These are phyloP conservation scores for Trichoderma gracile DNA, from an alignment of 2,329 filamentous ascomycete genomes.

Conservation along the genomic window DNA sequence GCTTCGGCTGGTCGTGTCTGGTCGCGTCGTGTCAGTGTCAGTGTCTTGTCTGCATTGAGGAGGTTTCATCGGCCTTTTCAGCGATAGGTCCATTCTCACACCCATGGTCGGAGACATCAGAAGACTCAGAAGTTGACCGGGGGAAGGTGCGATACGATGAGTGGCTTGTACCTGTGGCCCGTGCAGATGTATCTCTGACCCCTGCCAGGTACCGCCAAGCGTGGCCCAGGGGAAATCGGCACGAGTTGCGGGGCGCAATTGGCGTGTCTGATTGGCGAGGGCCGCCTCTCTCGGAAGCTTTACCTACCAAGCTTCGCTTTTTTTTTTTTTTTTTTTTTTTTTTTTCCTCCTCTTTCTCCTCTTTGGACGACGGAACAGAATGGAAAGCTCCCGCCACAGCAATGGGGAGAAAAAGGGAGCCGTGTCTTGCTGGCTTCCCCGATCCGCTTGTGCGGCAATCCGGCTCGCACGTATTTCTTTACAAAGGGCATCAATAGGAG, in stretches of 20 bases:
- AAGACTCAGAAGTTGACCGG: too few relatives aligned
- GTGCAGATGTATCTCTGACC: conserved; percentile 12
- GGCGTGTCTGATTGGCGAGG: conserved; percentile 24
- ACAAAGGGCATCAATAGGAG: background rate
- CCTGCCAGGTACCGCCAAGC: conserved; percentile 22
- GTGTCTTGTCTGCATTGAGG: conserved; percentile 21
- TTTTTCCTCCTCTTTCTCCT: background rate
- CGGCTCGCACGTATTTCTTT: background rate
- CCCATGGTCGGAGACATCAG: too few relatives aligned
- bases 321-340: conserved; percentile 23
- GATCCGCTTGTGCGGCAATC: background rate
- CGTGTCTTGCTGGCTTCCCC: background rate
- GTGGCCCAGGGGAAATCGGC: conserved; percentile 26
- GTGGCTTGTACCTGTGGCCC: background rate
- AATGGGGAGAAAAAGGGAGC: background rate
- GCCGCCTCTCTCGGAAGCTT: conserved; percentile 3
- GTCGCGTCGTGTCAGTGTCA: background rate
- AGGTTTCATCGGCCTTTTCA: conserved; percentile 17
- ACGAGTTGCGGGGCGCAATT: conserved; percentile 28
- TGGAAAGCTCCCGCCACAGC: too few relatives aligned
- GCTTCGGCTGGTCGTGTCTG: background rate
- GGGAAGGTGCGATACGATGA: background rate
- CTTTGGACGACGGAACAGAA: too few relatives aligned
- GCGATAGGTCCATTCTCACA: conserved; percentile 11
- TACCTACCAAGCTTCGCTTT: too few relatives aligned